Conservation (phyloP, 2,329 filamentous ascomycete species). For the Fusarium mexicanum region DNA sequence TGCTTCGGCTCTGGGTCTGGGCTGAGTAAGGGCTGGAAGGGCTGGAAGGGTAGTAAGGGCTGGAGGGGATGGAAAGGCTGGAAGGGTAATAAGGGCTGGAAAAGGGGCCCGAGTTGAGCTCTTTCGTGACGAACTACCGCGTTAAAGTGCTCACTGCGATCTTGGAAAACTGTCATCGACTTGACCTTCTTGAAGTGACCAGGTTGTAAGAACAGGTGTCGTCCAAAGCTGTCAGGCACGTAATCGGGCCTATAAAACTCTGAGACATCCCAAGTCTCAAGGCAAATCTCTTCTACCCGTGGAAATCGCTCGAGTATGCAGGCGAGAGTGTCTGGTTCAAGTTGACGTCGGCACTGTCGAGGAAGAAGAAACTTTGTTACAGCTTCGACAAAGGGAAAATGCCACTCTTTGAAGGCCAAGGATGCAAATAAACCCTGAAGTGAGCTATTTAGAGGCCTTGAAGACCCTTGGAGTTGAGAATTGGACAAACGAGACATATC, state of each 20-base stretch:
- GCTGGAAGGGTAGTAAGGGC: no score
- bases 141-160: slow-evolving; percentile 11
- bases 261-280: background rate
- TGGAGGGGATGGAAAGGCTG: no score
- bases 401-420: background rate
- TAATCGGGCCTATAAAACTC: fast-evolving
- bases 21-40: no score
- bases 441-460: background rate
- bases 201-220: background rate
- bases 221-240: background rate
- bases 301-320: background rate
- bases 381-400: background rate
- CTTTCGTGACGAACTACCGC: background rate
- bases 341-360: background rate
- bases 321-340: background rate
- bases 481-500: background rate
- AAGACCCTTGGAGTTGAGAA: background rate
- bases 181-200: slow-evolving; percentile 33
- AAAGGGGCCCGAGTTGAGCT: background rate
- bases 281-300: background rate
- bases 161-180: background rate
- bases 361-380: background rate
- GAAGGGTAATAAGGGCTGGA: no score
- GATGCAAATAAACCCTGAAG: background rate
- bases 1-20: background rate